These are phyloP conservation scores for Lagerstroemia speciosa DNA, from an alignment of 345 rosid genomes.

Conservation along the genomic window DNA sequence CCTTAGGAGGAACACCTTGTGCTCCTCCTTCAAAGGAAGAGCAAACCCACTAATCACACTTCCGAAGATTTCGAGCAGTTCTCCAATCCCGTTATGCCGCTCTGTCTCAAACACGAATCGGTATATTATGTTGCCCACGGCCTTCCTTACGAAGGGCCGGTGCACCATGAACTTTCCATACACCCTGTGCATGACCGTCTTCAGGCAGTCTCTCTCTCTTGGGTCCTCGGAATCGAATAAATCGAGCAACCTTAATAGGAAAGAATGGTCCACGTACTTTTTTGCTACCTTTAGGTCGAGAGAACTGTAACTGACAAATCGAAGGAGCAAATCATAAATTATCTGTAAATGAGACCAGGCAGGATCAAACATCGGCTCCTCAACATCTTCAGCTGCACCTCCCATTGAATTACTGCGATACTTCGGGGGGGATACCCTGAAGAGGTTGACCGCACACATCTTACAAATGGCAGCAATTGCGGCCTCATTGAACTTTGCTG, in stretches of 20 bases:
- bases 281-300: conserved; percentile 63
- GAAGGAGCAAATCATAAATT: conserved; percentile 60
- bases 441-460: conserved; percentile 54
- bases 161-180: conserved; percentile 75
- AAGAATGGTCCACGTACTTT: conserved; percentile 58
- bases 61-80: conserved; percentile 71
- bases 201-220: conserved; percentile 68
- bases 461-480: conserved; percentile 55
- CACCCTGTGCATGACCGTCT: conserved; percentile 59
- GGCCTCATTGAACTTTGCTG: conserved; percentile 52
- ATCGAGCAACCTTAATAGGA: conserved; percentile 49
- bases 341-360: conserved; percentile 66
- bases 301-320: conserved; percentile 35
- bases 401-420: conserved; percentile 31
- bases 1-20: conserved; percentile 44
- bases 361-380: conserved; percentile 75
- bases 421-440: conserved; percentile 69
- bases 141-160: conserved; percentile 58
- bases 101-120: conserved; percentile 68
- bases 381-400: conserved; percentile 49
- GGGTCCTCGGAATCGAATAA: conserved; percentile 82
- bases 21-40: conserved; percentile 72
- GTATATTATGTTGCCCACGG: conserved; percentile 62
- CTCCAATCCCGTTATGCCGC: conserved; percentile 63
- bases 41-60: conserved; percentile 76